Conservation (phyloP, 1,284 basidiomycete genomes). For the Exsudoporus floridanus region DNA sequence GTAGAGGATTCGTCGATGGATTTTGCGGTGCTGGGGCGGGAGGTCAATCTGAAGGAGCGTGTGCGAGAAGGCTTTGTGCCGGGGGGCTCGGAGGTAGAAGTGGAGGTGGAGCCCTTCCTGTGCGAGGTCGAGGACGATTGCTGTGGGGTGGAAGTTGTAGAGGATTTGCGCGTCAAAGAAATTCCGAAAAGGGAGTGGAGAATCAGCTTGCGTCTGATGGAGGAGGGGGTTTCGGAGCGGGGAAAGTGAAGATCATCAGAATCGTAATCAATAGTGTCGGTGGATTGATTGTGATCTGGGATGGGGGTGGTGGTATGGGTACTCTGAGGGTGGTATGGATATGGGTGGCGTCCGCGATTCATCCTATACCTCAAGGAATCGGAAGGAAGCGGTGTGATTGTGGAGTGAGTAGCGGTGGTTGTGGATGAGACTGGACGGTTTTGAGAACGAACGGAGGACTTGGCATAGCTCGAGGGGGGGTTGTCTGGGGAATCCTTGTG, state of each 20-base stretch:
- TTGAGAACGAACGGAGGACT: conserved; percentile 49
- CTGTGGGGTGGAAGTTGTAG: conserved; percentile 29
- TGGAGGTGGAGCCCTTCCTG: conserved; percentile 30
- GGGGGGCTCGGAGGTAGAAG: conserved; percentile 16
- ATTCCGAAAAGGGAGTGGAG: conserved; percentile 56
- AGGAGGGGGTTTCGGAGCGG: conserved; percentile 34
- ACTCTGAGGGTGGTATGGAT: conserved; percentile 13
- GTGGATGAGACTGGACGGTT: conserved; percentile 65
- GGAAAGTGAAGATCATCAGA: conserved; percentile 21
- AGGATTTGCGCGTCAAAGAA: conserved; percentile 40
- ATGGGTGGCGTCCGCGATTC: conserved; percentile 17
- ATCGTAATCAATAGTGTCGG: conserved; percentile 21
- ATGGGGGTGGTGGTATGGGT: conserved; percentile 12
- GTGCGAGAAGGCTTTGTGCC: conserved; percentile 20
- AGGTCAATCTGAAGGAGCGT: conserved; percentile 35
- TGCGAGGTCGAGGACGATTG: conserved; percentile 18
- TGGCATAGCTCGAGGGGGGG: conserved; percentile 32
- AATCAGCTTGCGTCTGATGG: conserved; percentile 25
- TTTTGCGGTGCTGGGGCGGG: conserved; percentile 37
- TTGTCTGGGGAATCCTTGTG: conserved; percentile 11
- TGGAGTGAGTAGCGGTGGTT: conserved; percentile 57
- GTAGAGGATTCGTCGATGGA: conserved; percentile 23
- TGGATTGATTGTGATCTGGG: conserved; percentile 24
- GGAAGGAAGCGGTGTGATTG: conserved; percentile 53
- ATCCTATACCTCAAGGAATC: conserved; percentile 34